phyloP scores from a whole-genome alignment of 306 rosid species.

The Canavalia gladiata region DNA sequence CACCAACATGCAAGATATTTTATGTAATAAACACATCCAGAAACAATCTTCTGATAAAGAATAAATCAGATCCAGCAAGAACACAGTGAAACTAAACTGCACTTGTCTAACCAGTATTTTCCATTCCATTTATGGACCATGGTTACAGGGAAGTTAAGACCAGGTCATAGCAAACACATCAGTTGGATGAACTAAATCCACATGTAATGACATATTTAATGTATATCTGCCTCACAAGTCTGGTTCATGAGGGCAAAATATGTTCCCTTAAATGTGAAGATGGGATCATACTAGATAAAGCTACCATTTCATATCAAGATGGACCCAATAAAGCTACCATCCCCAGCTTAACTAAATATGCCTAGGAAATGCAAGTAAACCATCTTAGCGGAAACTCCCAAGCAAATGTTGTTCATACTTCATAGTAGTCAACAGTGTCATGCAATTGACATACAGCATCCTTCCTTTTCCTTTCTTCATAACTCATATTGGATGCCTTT shows the following conservation, averaged over 20 bases:
- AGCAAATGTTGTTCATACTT: constrained; percentile 13
- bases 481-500: background rate
- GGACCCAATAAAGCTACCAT: constrained; percentile 2
- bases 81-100: constrained; percentile 5
- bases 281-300: background rate
- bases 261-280: constrained; percentile 32
- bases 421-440: background rate
- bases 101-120: constrained; percentile 14
- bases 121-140: background rate
- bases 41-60: constrained; percentile 10
- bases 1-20: background rate
- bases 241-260: background rate
- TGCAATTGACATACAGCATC: constrained; percentile 14
- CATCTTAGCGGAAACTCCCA: background rate
- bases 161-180: background rate
- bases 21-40: background rate
- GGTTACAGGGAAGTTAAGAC: constrained; percentile 1
- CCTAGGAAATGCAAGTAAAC: background rate
- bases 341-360: constrained; percentile 9
- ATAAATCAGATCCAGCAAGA: constrained; percentile 20
- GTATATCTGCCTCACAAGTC: constrained; percentile 13
- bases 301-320: constrained; percentile 7
- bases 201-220: background rate
- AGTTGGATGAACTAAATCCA: constrained; percentile 17
- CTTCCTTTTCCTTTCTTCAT: constrained; percentile 15